These are phyloP conservation scores for Arabis hirsuta DNA, from an alignment of 345 rosid species.

Conservation along the genomic window DNA sequence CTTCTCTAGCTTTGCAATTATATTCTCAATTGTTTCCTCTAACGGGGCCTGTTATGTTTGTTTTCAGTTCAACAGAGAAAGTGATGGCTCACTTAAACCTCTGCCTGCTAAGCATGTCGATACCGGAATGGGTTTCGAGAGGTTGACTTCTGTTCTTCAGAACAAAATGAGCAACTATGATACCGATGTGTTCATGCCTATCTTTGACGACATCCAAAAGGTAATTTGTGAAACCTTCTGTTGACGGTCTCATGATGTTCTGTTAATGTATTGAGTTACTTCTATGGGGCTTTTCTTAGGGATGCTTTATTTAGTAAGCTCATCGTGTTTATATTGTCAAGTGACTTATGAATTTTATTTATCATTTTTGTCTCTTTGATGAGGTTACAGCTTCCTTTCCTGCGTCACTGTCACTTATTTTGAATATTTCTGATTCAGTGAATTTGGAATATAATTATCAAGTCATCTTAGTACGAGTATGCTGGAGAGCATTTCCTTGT, in stretches of 20 bases:
- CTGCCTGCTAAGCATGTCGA: conserved; percentile 99
- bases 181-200: conserved; percentile 92
- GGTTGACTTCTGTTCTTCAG: conserved; percentile 90
- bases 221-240: conserved; percentile 46
- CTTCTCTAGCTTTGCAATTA: conserved; percentile 8
- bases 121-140: conserved; percentile 97
- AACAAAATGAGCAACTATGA: conserved; percentile 99
- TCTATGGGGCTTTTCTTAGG: background rate
- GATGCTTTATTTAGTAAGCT: conserved; percentile 1
- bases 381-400: conserved; percentile 5
- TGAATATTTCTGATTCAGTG: background rate
- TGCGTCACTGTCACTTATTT: background rate
- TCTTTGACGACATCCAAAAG: conserved; percentile 88
- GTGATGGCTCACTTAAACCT: conserved; percentile 78
- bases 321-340: conserved; percentile 4
- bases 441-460: conserved; percentile 6
- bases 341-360: conserved; percentile 7
- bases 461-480: background rate
- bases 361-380: conserved; percentile 21
- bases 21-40: conserved; percentile 19
- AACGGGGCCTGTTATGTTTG: conserved; percentile 6
- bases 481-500: conserved; percentile 18
- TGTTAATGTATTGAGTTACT: conserved; percentile 14
- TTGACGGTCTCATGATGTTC: conserved; percentile 3
- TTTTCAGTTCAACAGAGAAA: conserved; percentile 81